phyloP scores from a whole-genome alignment of 2,329 filamentous ascomycete genomes.

The Fusarium floridanum region DNA sequence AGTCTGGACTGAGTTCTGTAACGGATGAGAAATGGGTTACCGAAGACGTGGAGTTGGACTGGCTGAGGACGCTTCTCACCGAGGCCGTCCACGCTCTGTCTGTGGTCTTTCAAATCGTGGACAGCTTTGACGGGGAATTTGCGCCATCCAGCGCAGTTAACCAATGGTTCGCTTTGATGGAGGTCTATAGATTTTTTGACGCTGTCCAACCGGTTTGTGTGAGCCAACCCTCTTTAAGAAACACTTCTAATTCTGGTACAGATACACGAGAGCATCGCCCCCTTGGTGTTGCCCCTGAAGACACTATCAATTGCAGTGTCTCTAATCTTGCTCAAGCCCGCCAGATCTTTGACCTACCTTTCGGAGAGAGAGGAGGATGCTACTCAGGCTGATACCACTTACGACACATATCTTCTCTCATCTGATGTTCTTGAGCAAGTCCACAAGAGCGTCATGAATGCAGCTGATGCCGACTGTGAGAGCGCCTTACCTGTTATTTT shows the following conservation, averaged over 20 bases:
- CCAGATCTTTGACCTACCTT: constrained; percentile 63
- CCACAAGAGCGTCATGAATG: constrained; percentile 76
- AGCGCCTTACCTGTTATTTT: constrained; percentile 81
- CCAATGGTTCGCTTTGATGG: constrained; percentile 82
- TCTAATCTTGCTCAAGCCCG: constrained; percentile 77
- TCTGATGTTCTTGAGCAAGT: constrained; percentile 78
- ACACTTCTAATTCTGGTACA: constrained; percentile 39
- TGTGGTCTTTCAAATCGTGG: constrained; percentile 78
- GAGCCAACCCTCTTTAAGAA: not conserved
- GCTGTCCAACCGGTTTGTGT: constrained; percentile 61
- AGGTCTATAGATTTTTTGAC: constrained; percentile 77
- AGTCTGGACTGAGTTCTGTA: constrained; percentile 63
- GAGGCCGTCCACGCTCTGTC: constrained; percentile 82
- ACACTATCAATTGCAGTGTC: constrained; percentile 78
- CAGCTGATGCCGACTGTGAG: constrained; percentile 67
- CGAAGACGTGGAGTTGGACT: constrained; percentile 69
- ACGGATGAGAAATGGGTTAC: constrained; percentile 64
- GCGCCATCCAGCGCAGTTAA: constrained; percentile 70
- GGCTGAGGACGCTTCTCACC: constrained; percentile 72
- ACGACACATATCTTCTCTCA: constrained; percentile 75
- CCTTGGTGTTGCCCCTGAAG: constrained; percentile 74
- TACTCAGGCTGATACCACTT: constrained; percentile 51
- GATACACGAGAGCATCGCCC: constrained; percentile 57
- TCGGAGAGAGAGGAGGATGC: constrained; percentile 55
- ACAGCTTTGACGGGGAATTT: constrained; percentile 67